Evolutionary conservation across 2,329 filamentous ascomycete species (phyloP), one percentile per base, ranked within the genome.

Genomic region (Cladosporium halotolerans): DNA sequence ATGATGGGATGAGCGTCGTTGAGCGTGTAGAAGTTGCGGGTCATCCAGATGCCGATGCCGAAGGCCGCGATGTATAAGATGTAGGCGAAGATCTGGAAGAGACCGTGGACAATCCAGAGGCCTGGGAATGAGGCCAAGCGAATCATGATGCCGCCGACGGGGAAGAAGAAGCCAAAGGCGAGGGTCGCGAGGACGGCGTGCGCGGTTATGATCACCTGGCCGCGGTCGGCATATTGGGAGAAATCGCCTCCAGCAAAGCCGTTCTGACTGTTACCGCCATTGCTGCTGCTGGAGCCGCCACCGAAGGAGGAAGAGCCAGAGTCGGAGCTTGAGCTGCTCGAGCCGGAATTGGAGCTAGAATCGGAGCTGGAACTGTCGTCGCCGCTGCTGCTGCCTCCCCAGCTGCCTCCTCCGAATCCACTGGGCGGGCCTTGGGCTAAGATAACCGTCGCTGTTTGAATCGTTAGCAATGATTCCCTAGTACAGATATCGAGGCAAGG

Each of bases 11-110:
- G 79, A 45, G 75, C 66, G 39, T 70, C 62, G 45, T 68, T 46
- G 45, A 48, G 73, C 71, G 23, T 58, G 44, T 48, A 56, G 46
- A 44, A 54, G 39, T 58, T 52, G 23, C 40, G 66, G 2, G 73
- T 77, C 33, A 82, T 63, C 28, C 73, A 73, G 23, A 82, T 63
- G 4, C 80, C 80, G 0, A 82, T 62, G 1, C 73, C 78, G 46
- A 79, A 72, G 0, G 75, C 79, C 2, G 72, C 73, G 50, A 78
- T 72, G 49, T 72, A 76, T 32, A 80, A 57, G 3, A 74, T 45
- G 53, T 79, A 73, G 2, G 74, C 73, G 52, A 80, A 66, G 2
- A 76, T 53, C 58, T 83, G 80, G 52, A 79, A 70, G 0, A 66
- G 62, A n/a, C 68, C 74, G 49, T 77, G 74, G 9, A 76, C 61